A percentile compares a stretch with the other conserved stretches of the same genome.
phyloP scores from a whole-genome alignment of 2,329 filamentous ascomycete species.

The Ophiognomonia clavigignenti-juglandacearum region DNA sequence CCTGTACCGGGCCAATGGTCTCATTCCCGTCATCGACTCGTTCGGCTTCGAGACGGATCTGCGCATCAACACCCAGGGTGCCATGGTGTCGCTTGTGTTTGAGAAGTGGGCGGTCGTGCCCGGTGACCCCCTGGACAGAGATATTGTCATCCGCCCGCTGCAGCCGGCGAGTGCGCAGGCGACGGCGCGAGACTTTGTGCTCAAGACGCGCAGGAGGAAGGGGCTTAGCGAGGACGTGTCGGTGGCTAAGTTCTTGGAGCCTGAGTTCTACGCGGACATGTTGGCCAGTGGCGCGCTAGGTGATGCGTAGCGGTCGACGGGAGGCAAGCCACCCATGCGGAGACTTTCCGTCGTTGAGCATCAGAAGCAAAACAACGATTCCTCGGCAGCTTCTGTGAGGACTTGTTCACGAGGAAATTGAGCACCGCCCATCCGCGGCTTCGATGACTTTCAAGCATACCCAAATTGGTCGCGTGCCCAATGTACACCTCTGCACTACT shows the following conservation, averaged over 20 bases:
- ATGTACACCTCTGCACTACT: too few relatives aligned
- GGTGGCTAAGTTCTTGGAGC: constrained; percentile 93
- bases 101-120: constrained; percentile 95
- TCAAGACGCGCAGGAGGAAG: constrained; percentile 92
- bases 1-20: constrained; percentile 82
- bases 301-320: constrained; percentile 25
- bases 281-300: constrained; percentile 87
- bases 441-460: too few relatives aligned
- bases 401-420: too few relatives aligned
- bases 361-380: too few relatives aligned
- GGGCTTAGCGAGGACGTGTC: constrained; percentile 92
- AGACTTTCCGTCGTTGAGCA: background rate
- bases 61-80: constrained; percentile 91
- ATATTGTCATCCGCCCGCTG: constrained; percentile 74
- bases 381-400: too few relatives aligned
- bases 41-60: constrained; percentile 98
- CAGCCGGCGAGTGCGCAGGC: constrained; percentile 86
- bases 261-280: constrained; percentile 82
- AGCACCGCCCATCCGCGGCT: too few relatives aligned
- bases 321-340: background rate
- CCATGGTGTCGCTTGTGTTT: constrained; percentile 86
- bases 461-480: too few relatives aligned
- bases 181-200: constrained; percentile 89
- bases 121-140: constrained; percentile 87
- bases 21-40: constrained; percentile 93